phyloP scores from a whole-genome alignment of 805 yeast species.

The Candida glaebosa region DNA sequence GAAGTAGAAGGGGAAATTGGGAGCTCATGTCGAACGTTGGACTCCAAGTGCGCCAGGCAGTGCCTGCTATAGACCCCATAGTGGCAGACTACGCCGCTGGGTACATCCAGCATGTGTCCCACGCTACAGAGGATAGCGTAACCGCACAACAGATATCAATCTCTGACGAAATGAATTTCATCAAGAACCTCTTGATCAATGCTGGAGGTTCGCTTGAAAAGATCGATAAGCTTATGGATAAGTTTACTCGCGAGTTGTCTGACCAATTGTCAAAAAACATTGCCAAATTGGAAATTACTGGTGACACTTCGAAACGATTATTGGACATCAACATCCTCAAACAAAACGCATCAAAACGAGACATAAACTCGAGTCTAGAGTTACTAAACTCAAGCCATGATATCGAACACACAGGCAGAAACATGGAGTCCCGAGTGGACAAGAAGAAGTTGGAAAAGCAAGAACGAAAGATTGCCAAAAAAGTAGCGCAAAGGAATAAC shows the following conservation, averaged over 20 bases:
- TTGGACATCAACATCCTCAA: constrained; percentile 69
- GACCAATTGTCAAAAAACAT: constrained; percentile 61
- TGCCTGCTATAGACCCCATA: constrained; percentile 79
- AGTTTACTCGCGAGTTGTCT: constrained; percentile 46
- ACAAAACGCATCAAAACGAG: constrained; percentile 59
- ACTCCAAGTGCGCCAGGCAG: constrained; percentile 77
- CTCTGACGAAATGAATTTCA: constrained; percentile 61
- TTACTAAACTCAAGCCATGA: constrained; percentile 76
- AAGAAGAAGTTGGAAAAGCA: constrained; percentile 96
- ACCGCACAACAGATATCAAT: constrained; percentile 69
- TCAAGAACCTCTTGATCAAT: constrained; percentile 60
- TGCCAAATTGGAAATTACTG: constrained; percentile 72
- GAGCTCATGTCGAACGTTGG: constrained; percentile 44
- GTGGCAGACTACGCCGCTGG: constrained; percentile 91
- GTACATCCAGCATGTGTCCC: constrained; percentile 78
- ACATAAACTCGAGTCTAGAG: constrained; percentile 71
- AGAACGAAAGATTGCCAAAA: constrained; percentile 94
- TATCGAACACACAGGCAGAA: constrained; percentile 87
- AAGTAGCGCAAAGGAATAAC: constrained; percentile 87
- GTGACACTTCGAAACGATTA: constrained; percentile 85
- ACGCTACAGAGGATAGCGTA: constrained; percentile 78
- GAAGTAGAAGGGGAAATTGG: too few relatives aligned
- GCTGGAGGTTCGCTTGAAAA: constrained; percentile 77
- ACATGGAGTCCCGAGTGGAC: constrained; percentile 91
- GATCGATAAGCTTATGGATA: constrained; percentile 46